Conservation (phyloP, 441 rosid genomes). For the Corymbia citriodora region DNA sequence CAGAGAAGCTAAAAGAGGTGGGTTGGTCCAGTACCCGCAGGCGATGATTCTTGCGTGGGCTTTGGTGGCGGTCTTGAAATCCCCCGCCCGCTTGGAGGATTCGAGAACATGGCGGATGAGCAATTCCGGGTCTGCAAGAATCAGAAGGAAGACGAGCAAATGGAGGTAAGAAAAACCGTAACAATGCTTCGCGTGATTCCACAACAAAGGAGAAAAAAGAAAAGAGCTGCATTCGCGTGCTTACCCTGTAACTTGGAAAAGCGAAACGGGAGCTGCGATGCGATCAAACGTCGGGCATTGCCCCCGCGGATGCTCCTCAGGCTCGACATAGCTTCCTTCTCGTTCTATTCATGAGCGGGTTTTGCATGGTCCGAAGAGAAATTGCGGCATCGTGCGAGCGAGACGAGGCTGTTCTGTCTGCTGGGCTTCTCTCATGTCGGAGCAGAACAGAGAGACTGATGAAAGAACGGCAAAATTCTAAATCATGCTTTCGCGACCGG, state of each 20-base stretch:
- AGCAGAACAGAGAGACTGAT: background rate
- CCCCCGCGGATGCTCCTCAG: background rate
- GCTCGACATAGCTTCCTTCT: background rate
- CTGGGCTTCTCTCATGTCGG: background rate
- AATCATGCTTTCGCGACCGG: background rate
- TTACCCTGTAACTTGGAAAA: background rate
- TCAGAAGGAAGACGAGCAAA: background rate
- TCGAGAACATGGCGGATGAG: constrained; percentile 31
- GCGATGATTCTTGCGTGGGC: constrained; percentile 53
- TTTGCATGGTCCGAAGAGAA: background rate
- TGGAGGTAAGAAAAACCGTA: background rate
- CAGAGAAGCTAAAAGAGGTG: constrained; percentile 44
- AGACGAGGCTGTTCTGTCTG: background rate
- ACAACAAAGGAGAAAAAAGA: background rate
- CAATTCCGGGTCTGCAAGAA: constrained; percentile 32
- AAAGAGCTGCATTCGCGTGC: background rate
- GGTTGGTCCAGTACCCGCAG: constrained; percentile 50
- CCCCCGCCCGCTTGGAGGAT: constrained; percentile 35
- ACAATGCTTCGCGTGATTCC: background rate
- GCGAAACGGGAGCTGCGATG: background rate
- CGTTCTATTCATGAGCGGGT: background rate
- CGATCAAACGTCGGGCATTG: background rate
- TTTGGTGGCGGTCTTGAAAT: constrained; percentile 34
- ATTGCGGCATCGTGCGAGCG: background rate
- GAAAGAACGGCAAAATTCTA: background rate